Evolutionary conservation across 2,329 filamentous ascomycete species (phyloP).

Genomic region (Mycocentrospora acerina): DNA sequence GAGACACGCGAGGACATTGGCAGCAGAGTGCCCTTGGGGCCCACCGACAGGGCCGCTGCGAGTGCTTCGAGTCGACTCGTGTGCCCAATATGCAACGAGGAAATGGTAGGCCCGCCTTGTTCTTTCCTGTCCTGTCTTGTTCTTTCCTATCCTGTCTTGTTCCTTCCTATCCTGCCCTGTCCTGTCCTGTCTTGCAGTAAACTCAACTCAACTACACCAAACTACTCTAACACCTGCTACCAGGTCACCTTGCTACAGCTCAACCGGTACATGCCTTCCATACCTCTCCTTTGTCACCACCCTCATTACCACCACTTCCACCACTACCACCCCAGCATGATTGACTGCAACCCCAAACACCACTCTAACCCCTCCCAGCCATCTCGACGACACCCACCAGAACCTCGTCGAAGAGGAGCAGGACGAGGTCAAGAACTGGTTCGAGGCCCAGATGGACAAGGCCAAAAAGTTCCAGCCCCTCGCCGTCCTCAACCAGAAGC

Average conservation of each 20-base stretch:
- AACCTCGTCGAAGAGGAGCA: conserved; percentile 86
- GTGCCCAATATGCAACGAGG: conserved; percentile 97
- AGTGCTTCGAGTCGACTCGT: conserved; percentile 69
- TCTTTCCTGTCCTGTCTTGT: too few species aligned
- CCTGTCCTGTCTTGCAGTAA: conserved; percentile 16
- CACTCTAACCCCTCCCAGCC: conserved; percentile 48
- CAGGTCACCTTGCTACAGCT: conserved; percentile 90
- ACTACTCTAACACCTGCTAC: not conserved
- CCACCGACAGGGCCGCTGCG: conserved; percentile 57
- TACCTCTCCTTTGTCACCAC: not conserved
- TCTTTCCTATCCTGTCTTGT: too few species aligned
- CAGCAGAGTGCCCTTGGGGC: conserved; percentile 74
- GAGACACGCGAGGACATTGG: conserved; percentile 72
- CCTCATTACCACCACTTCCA: conserved; percentile 4
- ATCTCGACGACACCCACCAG: conserved; percentile 86
- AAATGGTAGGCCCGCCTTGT: conserved; percentile 85
- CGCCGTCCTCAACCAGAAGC: conserved; percentile 87
- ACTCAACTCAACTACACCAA: conserved; percentile 20
- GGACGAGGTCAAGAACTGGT: conserved; percentile 96
- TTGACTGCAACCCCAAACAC: too few species aligned
- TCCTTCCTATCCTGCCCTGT: too few species aligned
- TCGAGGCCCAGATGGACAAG: conserved; percentile 90
- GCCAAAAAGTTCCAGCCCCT: conserved; percentile 92
- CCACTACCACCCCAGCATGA: not conserved
- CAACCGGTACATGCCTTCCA: conserved; percentile 53